Percentiles rank a stretch among this genome's conserved stretches.
phyloP scores from a whole-genome alignment of 208 protist species.

The Acanthamoeba lenticulata region DNA sequence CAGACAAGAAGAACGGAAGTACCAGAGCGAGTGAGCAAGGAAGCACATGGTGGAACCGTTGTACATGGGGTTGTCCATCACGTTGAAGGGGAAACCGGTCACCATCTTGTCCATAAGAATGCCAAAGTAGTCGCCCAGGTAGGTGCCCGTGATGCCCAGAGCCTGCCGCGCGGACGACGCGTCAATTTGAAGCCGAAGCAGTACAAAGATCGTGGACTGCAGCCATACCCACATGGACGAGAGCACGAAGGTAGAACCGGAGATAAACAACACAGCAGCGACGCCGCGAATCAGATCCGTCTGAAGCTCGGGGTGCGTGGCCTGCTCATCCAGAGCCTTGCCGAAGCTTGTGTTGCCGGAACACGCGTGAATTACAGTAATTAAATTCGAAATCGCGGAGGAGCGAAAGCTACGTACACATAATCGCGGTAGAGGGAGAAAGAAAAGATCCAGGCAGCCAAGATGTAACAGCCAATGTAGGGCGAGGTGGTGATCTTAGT shows the following conservation, averaged over 20 bases:
- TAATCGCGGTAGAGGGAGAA: conserved; percentile 87
- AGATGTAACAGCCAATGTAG: conserved; percentile 88
- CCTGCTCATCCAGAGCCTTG: conserved; percentile 83
- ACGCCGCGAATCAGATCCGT: conserved; percentile 54
- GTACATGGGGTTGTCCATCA: conserved; percentile 95
- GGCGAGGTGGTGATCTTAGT: conserved; percentile 79
- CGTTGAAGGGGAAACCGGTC: conserved; percentile 93
- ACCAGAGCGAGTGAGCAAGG: conserved; percentile 86
- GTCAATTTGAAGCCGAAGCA: too few relatives aligned
- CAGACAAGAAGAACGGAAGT: conserved; percentile 73
- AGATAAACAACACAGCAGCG: conserved; percentile 80
- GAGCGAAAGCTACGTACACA: conserved; percentile 73
- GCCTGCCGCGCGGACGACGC: neutral
- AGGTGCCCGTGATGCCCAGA: conserved; percentile 93
- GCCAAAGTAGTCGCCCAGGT: conserved; percentile 95
- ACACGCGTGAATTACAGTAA: too few relatives aligned
- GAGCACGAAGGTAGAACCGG: conserved; percentile 88
- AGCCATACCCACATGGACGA: conserved; percentile 79
- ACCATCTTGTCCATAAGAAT: conserved; percentile 91
- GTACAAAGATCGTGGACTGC: too few relatives aligned
- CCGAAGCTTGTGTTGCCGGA: conserved; percentile 83
- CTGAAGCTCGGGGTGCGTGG: conserved; percentile 70
- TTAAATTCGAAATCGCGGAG: neutral
- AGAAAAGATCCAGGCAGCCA: conserved; percentile 91
- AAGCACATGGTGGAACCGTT: conserved; percentile 92